phyloP scores from a whole-genome alignment of 208 protist genomes.

The Naegleria gruberi region DNA sequence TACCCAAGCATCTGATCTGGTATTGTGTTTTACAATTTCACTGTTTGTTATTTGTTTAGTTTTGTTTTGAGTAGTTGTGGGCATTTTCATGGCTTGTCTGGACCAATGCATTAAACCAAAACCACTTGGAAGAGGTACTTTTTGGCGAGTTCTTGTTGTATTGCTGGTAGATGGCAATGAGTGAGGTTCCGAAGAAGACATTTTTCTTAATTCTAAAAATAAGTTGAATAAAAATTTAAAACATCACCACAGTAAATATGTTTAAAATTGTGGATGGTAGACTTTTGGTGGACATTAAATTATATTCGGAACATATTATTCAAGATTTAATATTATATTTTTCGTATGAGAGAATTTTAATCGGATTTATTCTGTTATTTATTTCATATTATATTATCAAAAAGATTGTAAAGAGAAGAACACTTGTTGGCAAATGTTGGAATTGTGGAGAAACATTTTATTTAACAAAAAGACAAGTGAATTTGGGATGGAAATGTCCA shows the following conservation, averaged over 20 bases:
- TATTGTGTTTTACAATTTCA: constrained; percentile 61
- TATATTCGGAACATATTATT: too few species aligned
- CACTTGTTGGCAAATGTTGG: not conserved
- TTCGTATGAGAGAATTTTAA: too few species aligned
- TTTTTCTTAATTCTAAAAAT: too few species aligned
- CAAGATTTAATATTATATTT: too few species aligned
- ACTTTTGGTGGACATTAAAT: too few species aligned
- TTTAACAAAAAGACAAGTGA: not conserved
- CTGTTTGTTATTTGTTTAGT: constrained; percentile 37
- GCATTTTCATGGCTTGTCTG: not conserved
- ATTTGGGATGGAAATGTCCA: not conserved
- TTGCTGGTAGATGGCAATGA: too few species aligned
- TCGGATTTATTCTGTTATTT: too few species aligned
- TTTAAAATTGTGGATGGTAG: too few species aligned
- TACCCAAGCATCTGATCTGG: constrained; percentile 50
- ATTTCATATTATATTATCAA: too few species aligned
- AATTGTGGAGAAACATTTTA: not conserved
- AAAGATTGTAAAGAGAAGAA: not conserved
- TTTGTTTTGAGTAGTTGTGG: not conserved
- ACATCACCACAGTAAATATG: too few species aligned
- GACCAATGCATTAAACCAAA: not conserved
- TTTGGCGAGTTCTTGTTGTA: not conserved
- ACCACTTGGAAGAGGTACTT: not conserved
- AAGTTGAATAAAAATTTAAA: too few species aligned
- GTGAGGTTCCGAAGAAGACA: too few species aligned